These are phyloP conservation scores for Drechslerella stenobrocha DNA, from an alignment of 2,329 filamentous ascomycete species.

Conservation along the genomic window DNA sequence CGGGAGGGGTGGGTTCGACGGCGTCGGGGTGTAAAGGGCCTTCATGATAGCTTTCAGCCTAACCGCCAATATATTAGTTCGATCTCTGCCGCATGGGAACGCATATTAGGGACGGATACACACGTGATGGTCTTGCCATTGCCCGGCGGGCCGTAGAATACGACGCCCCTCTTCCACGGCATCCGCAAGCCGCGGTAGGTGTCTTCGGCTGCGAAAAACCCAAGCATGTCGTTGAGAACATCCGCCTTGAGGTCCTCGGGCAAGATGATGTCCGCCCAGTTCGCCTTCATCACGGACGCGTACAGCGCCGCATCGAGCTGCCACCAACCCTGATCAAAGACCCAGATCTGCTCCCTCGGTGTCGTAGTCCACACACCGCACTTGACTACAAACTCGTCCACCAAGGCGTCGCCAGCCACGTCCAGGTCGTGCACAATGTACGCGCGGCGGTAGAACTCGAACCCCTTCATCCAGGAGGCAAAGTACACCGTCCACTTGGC, in stretches of 20 bases:
- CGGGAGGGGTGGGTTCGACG: constrained; percentile 57
- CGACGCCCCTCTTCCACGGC: constrained; percentile 71
- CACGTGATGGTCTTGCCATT: constrained; percentile 71
- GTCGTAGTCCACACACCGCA: constrained; percentile 29
- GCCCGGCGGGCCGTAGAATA: constrained; percentile 68
- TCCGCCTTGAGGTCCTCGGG: constrained; percentile 67
- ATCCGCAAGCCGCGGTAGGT: constrained; percentile 66
- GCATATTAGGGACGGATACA: not conserved
- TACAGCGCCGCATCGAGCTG: constrained; percentile 66
- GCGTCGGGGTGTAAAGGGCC: constrained; percentile 62
- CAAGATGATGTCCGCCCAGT: constrained; percentile 70
- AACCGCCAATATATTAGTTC: not conserved
- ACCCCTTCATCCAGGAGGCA: constrained; percentile 34
- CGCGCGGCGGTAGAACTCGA: constrained; percentile 10
- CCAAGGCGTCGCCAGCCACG: constrained; percentile 4
- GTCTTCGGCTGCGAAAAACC: constrained; percentile 66
- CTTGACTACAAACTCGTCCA: constrained; percentile 31
- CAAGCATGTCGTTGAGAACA: constrained; percentile 66
- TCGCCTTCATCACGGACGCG: constrained; percentile 61
- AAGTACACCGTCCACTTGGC: constrained; percentile 40
- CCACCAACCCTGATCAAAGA: constrained; percentile 68
- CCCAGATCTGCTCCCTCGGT: constrained; percentile 63
- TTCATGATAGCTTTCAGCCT: constrained; percentile 69
- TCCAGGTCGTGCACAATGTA: constrained; percentile 41
- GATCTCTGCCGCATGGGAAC: not conserved